phyloP scores from a whole-genome alignment of 352 stramenopile genomes.

The Phytophthora pluvialis region DNA sequence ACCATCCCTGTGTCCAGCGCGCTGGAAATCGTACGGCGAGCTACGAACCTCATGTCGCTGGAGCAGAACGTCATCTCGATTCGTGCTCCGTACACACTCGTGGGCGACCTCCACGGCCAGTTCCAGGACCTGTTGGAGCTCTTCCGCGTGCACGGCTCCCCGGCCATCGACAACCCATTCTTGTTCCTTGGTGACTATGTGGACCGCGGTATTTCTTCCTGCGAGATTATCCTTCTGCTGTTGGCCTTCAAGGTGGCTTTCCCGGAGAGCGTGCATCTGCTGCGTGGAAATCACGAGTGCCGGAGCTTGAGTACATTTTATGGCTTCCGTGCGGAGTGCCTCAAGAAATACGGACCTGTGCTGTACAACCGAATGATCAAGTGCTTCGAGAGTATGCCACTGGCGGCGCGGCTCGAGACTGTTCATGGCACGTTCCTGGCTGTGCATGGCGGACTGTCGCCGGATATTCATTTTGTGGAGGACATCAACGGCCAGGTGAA shows the following conservation, averaged over 20 bases:
- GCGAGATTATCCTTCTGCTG: conserved; percentile 98
- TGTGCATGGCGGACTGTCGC: conserved; percentile 79
- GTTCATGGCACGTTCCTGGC: conserved; percentile 66
- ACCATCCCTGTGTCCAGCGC: conserved; percentile 54
- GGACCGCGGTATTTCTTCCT: conserved; percentile 95
- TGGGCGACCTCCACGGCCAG: conserved; percentile 96
- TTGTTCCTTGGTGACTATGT: conserved; percentile 95
- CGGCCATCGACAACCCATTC: conserved; percentile 92
- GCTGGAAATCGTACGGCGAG: conserved; percentile 62
- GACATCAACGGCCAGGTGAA: conserved; percentile 81
- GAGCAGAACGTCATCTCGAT: conserved; percentile 66
- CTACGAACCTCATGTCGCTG: conserved; percentile 64
- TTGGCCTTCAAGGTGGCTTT: conserved; percentile 99
- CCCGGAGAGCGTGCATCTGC: conserved; percentile 98
- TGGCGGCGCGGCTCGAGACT: conserved; percentile 72
- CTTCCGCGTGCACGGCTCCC: conserved; percentile 60
- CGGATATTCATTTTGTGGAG: conserved; percentile 69
- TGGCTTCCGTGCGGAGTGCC: conserved; percentile 99
- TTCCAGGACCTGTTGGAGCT: conserved; percentile 97
- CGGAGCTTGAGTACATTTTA: conserved; percentile 99
- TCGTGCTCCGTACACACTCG: conserved; percentile 58
- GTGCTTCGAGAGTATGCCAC: conserved; percentile 84
- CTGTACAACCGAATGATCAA: conserved; percentile 86
- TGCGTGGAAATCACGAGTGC: conserved; percentile 99
- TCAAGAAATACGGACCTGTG: conserved; percentile 75